These are phyloP conservation scores for Dispira parvispora DNA, from an alignment of 192 early-diverging fungal species.

Conservation along the genomic window DNA sequence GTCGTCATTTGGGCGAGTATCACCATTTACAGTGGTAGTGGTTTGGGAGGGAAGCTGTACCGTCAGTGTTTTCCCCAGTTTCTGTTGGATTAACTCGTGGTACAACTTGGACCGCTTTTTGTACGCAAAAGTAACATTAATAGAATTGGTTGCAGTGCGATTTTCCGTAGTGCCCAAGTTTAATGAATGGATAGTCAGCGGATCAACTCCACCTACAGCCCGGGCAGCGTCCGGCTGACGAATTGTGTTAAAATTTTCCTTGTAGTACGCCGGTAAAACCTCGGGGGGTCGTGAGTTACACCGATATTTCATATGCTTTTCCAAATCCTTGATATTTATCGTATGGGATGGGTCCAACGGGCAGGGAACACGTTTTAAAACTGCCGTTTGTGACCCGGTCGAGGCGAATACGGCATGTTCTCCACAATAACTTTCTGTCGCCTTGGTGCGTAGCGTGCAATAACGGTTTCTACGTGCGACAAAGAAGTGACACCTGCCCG, in stretches of 20 bases:
- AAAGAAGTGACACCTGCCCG: conserved; percentile 29
- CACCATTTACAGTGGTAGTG: neutral
- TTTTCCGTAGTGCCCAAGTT: neutral
- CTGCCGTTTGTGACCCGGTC: neutral
- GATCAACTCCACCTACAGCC: conserved; percentile 9
- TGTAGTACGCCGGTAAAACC: conserved; percentile 15
- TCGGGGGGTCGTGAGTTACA: conserved; percentile 46
- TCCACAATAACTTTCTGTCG: conserved; percentile 41
- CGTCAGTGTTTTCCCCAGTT: conserved; percentile 2
- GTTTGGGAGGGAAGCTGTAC: conserved; percentile 1
- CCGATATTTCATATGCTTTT: conserved; percentile 33
- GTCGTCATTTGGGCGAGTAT: neutral
- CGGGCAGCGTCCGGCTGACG: conserved; percentile 7
- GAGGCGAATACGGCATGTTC: conserved; percentile 39
- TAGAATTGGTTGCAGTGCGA: neutral
- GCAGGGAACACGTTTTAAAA: conserved; percentile 41
- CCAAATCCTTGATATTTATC: conserved; percentile 29
- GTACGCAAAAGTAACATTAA: neutral
- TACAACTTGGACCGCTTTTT: conserved; percentile 12
- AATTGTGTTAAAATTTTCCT: conserved; percentile 25
- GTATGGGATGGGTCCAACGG: conserved; percentile 59
- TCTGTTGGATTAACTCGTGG: conserved; percentile 13
- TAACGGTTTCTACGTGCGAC: conserved; percentile 41
- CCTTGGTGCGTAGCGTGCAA: conserved; percentile 39
- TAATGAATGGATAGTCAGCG: neutral